These are phyloP conservation scores for Grifola frondosa DNA, from an alignment of 1,284 basidiomycete species.

Conservation along the genomic window DNA sequence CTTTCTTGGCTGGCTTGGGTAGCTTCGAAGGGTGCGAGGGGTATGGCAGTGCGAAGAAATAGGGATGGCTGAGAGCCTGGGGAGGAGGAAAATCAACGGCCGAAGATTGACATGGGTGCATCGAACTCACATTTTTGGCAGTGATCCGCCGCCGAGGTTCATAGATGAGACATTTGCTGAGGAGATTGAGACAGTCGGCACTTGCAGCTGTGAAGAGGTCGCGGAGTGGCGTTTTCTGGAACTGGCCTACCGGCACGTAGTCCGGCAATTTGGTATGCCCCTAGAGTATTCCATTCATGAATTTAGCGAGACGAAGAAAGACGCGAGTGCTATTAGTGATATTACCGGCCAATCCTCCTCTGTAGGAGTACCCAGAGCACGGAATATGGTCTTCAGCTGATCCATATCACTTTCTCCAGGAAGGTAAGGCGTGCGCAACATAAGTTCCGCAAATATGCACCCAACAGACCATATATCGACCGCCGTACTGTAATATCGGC, in stretches of 20 bases:
- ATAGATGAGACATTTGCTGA: slow-evolving; percentile 78
- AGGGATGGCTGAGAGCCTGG: slow-evolving; percentile 74
- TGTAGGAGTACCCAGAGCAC: slow-evolving; percentile 92
- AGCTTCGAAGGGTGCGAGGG: slow-evolving; percentile 82
- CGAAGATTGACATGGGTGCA: slow-evolving; percentile 1
- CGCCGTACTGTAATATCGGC: slow-evolving; percentile 83
- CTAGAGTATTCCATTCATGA: too few species aligned
- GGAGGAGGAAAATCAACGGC: neutral
- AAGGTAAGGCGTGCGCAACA: slow-evolving; percentile 92
- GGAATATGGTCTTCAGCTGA: slow-evolving; percentile 92
- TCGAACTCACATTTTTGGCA: slow-evolving; percentile 67
- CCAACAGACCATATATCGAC: slow-evolving; percentile 96
- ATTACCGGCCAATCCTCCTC: slow-evolving; percentile 96
- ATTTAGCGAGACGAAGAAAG: slow-evolving; percentile 10
- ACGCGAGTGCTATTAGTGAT: too few species aligned
- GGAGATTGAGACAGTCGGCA: slow-evolving; percentile 83
- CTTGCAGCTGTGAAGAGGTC: slow-evolving; percentile 91
- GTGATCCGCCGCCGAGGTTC: slow-evolving; percentile 84
- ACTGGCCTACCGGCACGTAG: slow-evolving; percentile 81
- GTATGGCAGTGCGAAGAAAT: slow-evolving; percentile 76
- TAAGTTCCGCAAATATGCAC: slow-evolving; percentile 94
- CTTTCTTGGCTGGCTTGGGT: slow-evolving; percentile 66
- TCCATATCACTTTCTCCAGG: slow-evolving; percentile 95
- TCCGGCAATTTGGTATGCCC: slow-evolving; percentile 89
- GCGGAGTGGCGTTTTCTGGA: slow-evolving; percentile 79